phyloP scores from a whole-genome alignment of 1,139 yeast genomes.

The Hansenula sp. region DNA sequence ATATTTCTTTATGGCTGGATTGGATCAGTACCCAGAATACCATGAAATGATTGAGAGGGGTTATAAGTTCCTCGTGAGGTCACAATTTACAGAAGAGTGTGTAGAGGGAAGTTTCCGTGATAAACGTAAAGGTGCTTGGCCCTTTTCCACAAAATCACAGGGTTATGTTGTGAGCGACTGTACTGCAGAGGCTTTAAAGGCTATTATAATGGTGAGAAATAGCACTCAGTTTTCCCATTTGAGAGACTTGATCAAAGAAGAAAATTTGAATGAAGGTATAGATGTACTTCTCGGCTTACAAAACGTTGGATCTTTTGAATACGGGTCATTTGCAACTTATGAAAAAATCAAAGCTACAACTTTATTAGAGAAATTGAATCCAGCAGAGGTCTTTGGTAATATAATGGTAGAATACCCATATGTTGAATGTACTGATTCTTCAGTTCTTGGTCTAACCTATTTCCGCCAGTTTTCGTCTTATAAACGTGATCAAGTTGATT shows the following conservation, averaged over 20 bases:
- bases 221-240: conserved; percentile 48
- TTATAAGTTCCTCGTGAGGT: conserved; percentile 67
- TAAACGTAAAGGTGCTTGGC: conserved; percentile 90
- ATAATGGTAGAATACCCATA: conserved; percentile 99
- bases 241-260: conserved; percentile 46
- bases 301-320: conserved; percentile 74
- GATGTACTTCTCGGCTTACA: conserved; percentile 69
- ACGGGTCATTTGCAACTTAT: conserved; percentile 91
- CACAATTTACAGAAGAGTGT: conserved; percentile 83
- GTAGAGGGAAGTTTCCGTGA: conserved; percentile 80
- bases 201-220: conserved; percentile 85
- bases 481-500: conserved; percentile 56
- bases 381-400: conserved; percentile 97
- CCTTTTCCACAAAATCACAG: conserved; percentile 91
- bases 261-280: conserved; percentile 60
- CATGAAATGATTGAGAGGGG: conserved; percentile 58
- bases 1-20: conserved; percentile 73
- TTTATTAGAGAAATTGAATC: conserved; percentile 72
- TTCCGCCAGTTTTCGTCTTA: conserved; percentile 66
- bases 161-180: conserved; percentile 97
- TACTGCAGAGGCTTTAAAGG: conserved; percentile 93
- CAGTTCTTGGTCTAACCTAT: conserved; percentile 81
- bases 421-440: conserved; percentile 96
- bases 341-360: conserved; percentile 83
- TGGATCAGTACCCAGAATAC: conserved; percentile 67